phyloP scores from a whole-genome alignment of 805 yeast species.

The Hanseniaspora osmophila region DNA sequence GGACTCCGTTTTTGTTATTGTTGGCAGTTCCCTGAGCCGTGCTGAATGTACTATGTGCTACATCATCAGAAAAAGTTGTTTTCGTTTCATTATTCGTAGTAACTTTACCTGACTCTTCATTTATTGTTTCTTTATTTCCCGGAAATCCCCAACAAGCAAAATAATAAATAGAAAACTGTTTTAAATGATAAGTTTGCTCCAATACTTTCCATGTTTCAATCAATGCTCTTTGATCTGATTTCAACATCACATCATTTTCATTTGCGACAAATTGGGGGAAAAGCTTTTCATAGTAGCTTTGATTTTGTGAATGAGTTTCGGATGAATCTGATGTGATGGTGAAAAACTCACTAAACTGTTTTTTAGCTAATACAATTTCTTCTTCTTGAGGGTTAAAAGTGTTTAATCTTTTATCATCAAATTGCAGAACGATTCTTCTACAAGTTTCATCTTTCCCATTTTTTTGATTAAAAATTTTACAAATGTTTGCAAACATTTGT shows the following conservation, averaged over 20 bases:
- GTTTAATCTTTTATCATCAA: too few species aligned
- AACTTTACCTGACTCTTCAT: background rate
- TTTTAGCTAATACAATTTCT: background rate
- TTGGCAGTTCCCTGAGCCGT: slow-evolving; percentile 7
- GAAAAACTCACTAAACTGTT: background rate
- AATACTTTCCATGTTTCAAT: background rate
- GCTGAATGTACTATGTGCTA: slow-evolving; percentile 11
- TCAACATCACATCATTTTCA: too few species aligned
- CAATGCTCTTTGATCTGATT: background rate
- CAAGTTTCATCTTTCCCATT: background rate
- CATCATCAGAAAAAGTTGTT: slow-evolving; percentile 7
- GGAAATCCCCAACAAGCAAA: background rate
- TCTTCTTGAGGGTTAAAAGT: background rate
- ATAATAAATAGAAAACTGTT: background rate
- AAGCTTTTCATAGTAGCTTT: too few species aligned
- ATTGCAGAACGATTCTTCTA: too few species aligned
- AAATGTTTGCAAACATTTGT: background rate
- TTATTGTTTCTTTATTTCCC: background rate
- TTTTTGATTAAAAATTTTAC: background rate
- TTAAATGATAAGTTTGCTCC: background rate
- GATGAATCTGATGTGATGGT: background rate
- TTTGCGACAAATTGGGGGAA: too few species aligned
- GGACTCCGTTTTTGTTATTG: slow-evolving; percentile 7
- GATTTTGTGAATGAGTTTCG: too few species aligned
- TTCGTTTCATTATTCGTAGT: background rate